These are phyloP conservation scores for Monosporozyma siamensis DNA, from an alignment of 805 yeast species.

Conservation along the genomic window DNA sequence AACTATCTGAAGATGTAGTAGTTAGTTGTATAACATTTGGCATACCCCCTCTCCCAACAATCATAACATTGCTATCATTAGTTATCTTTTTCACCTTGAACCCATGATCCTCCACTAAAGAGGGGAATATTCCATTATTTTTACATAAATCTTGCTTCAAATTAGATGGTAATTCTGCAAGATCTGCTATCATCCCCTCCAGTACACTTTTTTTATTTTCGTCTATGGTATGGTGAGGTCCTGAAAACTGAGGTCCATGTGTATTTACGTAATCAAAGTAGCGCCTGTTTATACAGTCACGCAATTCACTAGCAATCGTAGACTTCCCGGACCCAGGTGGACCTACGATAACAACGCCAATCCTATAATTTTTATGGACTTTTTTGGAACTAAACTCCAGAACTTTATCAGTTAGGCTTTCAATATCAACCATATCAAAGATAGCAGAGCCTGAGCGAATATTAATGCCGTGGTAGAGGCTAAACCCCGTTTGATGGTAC, in stretches of 20 bases:
- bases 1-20: not conserved
- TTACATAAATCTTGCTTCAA: constrained; percentile 8
- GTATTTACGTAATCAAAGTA: no score
- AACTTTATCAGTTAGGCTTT: constrained; percentile 27
- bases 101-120: constrained; percentile 16
- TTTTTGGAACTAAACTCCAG: constrained; percentile 20
- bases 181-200: no score
- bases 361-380: constrained; percentile 32
- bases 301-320: constrained; percentile 46
- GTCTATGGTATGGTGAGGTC: no score
- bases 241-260: no score
- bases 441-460: not conserved
- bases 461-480: not conserved
- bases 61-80: constrained; percentile 11
- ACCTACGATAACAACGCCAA: constrained; percentile 57
- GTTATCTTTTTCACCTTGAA: constrained; percentile 19
- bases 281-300: constrained; percentile 32
- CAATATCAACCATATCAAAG: constrained; percentile 21
- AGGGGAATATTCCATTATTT: constrained; percentile 12
- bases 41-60: constrained; percentile 27
- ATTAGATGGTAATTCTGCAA: not conserved
- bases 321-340: constrained; percentile 84
- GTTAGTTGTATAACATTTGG: constrained; percentile 18
- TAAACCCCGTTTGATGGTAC: constrained; percentile 3
- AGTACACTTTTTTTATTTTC: no score